A percentile compares a stretch with the other conserved stretches of the same genome.
These are phyloP conservation scores for Malassezia caprae DNA, from an alignment of 1,284 basidiomycete genomes.

Conservation along the genomic window DNA sequence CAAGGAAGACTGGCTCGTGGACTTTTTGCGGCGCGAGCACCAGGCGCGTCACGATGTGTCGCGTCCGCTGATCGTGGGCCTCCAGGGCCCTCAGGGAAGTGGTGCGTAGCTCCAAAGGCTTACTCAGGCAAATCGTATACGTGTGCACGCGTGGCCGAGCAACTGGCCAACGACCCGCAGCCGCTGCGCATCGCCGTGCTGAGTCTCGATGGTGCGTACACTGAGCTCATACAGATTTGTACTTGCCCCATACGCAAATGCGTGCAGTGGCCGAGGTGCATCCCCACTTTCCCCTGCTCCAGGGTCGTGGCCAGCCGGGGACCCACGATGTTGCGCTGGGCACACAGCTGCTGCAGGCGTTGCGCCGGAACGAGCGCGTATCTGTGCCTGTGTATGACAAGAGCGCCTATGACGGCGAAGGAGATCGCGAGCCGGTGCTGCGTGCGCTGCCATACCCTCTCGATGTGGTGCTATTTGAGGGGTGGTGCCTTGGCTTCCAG, in stretches of 20 bases:
- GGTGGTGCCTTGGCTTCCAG: constrained; percentile 53
- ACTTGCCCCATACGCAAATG: constrained; percentile 61
- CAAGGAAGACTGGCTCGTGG: neutral
- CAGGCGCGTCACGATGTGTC: neutral
- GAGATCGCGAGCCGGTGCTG: constrained; percentile 61
- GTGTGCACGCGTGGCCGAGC: constrained; percentile 45
- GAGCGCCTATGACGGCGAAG: constrained; percentile 64
- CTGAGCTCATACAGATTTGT: constrained; percentile 56
- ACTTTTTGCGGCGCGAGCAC: constrained; percentile 1
- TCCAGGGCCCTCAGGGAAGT: constrained; percentile 68
- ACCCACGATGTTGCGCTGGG: constrained; percentile 71
- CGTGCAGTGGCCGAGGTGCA: constrained; percentile 54
- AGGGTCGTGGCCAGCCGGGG: constrained; percentile 72
- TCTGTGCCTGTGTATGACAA: constrained; percentile 77
- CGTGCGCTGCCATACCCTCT: constrained; percentile 56
- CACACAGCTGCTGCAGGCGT: constrained; percentile 52
- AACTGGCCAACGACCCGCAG: constrained; percentile 54
- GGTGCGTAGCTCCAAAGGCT: constrained; percentile 21
- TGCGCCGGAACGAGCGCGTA: constrained; percentile 50
- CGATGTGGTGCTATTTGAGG: constrained; percentile 68
- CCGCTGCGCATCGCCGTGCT: constrained; percentile 58
- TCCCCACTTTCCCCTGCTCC: constrained; percentile 59
- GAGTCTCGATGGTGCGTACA: constrained; percentile 57
- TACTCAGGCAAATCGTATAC: constrained; percentile 18
- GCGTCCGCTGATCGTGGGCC: constrained; percentile 54